phyloP scores from a whole-genome alignment of 345 rosid genomes.

The Turritis glabra region DNA sequence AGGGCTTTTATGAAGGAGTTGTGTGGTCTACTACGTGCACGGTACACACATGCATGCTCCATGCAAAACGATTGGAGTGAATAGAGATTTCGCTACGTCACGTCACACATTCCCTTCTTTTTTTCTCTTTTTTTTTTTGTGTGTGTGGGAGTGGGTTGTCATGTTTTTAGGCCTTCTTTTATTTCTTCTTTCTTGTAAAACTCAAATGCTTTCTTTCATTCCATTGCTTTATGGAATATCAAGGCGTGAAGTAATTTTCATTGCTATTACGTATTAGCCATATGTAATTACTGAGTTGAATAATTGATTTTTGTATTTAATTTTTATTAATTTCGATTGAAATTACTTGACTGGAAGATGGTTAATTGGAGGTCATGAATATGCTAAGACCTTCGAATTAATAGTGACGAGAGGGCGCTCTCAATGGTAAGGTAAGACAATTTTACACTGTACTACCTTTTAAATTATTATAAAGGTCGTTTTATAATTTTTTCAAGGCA shows the following conservation, averaged over 20 bases:
- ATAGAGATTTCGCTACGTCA: constrained; percentile 28
- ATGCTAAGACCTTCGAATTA: too few species aligned
- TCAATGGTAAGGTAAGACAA: too few species aligned
- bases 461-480: too few species aligned
- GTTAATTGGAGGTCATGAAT: too few species aligned
- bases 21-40: constrained; percentile 36
- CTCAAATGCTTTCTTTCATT: constrained; percentile 1
- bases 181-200: constrained; percentile 15
- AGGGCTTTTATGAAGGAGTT: constrained; percentile 30
- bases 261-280: not conserved
- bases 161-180: constrained; percentile 29
- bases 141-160: not conserved
- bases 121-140: not conserved
- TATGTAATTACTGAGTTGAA: not conserved
- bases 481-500: too few species aligned
- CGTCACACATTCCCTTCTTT: constrained; percentile 17
- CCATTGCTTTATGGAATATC: not conserved
- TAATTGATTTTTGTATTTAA: not conserved
- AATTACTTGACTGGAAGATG: too few species aligned
- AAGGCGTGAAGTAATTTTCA: not conserved
- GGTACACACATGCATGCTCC: constrained; percentile 25
- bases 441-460: too few species aligned
- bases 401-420: too few species aligned
- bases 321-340: not conserved
- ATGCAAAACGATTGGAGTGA: constrained; percentile 37